Percentiles rank a stretch among this genome's conserved stretches.
phyloP scores from a whole-genome alignment of 2,329 filamentous ascomycete species.

The Fusarium redolens region DNA sequence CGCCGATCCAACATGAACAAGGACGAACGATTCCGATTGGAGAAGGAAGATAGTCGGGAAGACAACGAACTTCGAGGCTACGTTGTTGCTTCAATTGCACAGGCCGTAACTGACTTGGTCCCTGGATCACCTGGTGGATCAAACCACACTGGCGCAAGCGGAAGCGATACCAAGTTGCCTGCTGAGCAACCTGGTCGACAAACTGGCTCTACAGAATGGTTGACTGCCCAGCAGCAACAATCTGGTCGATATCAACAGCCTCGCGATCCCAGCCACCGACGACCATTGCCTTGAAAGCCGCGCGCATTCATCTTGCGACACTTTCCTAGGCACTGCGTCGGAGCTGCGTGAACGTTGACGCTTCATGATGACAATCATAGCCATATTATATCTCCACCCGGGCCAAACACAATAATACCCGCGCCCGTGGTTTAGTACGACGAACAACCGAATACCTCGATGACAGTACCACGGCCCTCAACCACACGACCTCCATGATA shows the following conservation, averaged over 20 bases:
- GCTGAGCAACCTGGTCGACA: conserved; percentile 68
- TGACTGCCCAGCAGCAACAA: conserved; percentile 60
- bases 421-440: conserved; percentile 32
- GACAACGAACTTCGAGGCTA: conserved; percentile 80
- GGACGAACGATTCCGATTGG: conserved; percentile 82
- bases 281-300: conserved; percentile 48
- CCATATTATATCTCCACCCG: not conserved
- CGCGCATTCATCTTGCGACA: conserved; percentile 33
- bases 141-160: conserved; percentile 40
- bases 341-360: conserved; percentile 5
- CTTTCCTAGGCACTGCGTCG: conserved; percentile 8
- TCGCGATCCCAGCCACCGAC: conserved; percentile 58
- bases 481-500: conserved; percentile 38
- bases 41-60: conserved; percentile 83
- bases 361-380: conserved; percentile 7
- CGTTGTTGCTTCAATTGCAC: conserved; percentile 78
- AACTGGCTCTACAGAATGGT: conserved; percentile 63
- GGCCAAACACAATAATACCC: conserved; percentile 19
- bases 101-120: conserved; percentile 76
- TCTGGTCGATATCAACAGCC: conserved; percentile 58
- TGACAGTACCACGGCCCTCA: conserved; percentile 40
- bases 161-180: conserved; percentile 70
- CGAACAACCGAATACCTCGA: conserved; percentile 40
- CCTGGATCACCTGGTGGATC: conserved; percentile 55
- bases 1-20: conserved; percentile 87